Evolutionary conservation across 2,329 filamentous ascomycete species (phyloP).

Genomic region (Xylaria sp.): DNA sequence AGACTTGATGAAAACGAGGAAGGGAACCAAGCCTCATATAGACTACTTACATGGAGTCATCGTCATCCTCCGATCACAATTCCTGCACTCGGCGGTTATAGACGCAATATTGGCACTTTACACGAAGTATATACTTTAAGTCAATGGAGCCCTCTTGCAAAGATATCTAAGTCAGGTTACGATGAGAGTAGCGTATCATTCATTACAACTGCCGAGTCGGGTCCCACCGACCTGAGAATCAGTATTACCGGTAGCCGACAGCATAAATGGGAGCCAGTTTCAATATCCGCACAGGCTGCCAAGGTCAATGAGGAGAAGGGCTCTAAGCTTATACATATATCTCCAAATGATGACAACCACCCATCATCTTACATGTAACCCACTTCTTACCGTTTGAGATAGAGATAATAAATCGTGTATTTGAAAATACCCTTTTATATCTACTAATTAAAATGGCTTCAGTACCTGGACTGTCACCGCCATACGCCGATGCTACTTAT

Average conservation of each 20-base stretch:
- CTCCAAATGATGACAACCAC: not conserved
- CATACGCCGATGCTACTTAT: slow-evolving; percentile 55
- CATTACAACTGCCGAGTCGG: slow-evolving; percentile 31
- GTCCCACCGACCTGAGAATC: not conserved
- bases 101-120: not conserved
- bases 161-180: not conserved
- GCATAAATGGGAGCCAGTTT: slow-evolving; percentile 31
- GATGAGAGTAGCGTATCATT: slow-evolving; percentile 13
- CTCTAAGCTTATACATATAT: slow-evolving; percentile 13
- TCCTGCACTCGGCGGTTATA: no score
- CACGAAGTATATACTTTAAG: not conserved
- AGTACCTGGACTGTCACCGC: slow-evolving; percentile 34
- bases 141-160: not conserved
- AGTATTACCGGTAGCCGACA: slow-evolving; percentile 36
- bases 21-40: not conserved
- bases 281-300: slow-evolving; percentile 27
- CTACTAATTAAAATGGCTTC: slow-evolving; percentile 28
- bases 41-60: not conserved
- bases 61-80: not conserved
- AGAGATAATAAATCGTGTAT: not conserved
- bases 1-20: not conserved
- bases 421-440: not conserved
- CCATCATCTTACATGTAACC: not conserved
- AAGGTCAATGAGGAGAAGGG: slow-evolving; percentile 23
- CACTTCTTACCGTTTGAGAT: not conserved